phyloP scores from a whole-genome alignment of 2,329 filamentous ascomycete genomes.

The Sporothrix globosa region DNA sequence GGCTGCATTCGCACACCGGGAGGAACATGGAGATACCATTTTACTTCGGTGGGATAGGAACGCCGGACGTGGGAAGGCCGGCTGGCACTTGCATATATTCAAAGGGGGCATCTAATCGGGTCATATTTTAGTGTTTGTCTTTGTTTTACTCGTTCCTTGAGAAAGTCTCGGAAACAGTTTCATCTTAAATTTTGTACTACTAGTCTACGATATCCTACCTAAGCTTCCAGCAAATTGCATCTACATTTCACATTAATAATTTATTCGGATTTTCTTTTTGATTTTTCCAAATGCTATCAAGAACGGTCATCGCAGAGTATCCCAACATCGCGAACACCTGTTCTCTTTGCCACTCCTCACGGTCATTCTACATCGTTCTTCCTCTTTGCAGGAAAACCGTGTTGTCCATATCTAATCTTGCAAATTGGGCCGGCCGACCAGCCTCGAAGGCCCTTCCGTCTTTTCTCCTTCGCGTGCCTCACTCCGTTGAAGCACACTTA shows the following conservation, averaged over 20 bases:
- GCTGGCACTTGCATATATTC: slow-evolving; percentile 27
- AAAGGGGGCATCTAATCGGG: slow-evolving; percentile 8
- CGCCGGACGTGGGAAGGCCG: background rate
- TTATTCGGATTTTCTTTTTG: background rate
- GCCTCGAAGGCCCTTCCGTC: background rate
- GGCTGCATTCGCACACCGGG: background rate
- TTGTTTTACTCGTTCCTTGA: slow-evolving; percentile 17
- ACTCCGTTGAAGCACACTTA: slow-evolving; percentile 11
- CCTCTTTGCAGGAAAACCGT: background rate
- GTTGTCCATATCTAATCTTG: slow-evolving; percentile 8
- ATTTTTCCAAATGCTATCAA: background rate
- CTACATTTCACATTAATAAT: background rate
- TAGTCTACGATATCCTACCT: slow-evolving; percentile 23
- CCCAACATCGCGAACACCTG: background rate
- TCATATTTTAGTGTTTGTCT: slow-evolving; percentile 3
- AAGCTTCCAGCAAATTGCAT: slow-evolving; percentile 16
- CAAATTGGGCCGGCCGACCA: background rate
- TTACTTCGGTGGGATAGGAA: slow-evolving; percentile 18
- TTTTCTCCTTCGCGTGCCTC: slow-evolving; percentile 3
- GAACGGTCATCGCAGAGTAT: slow-evolving; percentile 3
- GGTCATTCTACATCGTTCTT: background rate
- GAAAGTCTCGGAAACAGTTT: slow-evolving; percentile 25
- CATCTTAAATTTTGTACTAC: slow-evolving; percentile 30
- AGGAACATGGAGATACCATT: background rate
- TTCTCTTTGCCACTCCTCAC: slow-evolving; percentile 10